Percentiles rank a stretch among this genome's conserved stretches.
phyloP scores from a whole-genome alignment of 73 alveolate species.

The Vitrella brassicaformis region DNA sequence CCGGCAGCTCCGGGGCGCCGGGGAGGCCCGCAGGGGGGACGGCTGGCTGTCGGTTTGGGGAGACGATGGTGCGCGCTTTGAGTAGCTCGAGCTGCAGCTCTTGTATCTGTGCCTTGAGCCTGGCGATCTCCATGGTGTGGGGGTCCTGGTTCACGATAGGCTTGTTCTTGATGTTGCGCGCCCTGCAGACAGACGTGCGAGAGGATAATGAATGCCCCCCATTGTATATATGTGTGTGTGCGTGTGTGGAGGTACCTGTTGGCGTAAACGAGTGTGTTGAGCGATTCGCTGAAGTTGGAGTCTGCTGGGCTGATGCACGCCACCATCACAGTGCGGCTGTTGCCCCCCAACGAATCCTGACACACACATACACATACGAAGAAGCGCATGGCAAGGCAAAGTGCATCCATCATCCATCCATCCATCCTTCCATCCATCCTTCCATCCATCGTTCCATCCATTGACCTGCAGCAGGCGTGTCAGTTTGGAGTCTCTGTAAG shows the following conservation, averaged over 20 bases:
- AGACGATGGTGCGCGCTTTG: too few species aligned
- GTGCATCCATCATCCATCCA: not conserved
- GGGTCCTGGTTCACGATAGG: slow-evolving; percentile 54
- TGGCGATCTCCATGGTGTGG: slow-evolving; percentile 22
- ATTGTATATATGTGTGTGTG: too few species aligned
- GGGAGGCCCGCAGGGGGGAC: too few species aligned
- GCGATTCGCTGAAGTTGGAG: slow-evolving; percentile 52
- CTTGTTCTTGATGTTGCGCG: slow-evolving; percentile 54
- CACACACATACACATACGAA: not conserved
- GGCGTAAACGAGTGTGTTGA: slow-evolving; percentile 58
- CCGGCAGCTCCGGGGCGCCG: too few species aligned
- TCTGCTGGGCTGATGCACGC: slow-evolving; percentile 74
- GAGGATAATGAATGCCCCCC: too few species aligned
- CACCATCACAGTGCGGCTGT: slow-evolving; percentile 63
- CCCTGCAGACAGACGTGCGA: too few species aligned
- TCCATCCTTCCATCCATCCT: not conserved
- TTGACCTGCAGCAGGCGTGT: slow-evolving; percentile 49
- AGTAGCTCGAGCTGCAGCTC: too few species aligned
- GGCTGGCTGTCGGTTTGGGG: too few species aligned
- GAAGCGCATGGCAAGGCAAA: not conserved
- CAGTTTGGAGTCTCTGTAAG: slow-evolving; percentile 51
- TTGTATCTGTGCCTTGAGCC: slow-evolving; percentile 4
- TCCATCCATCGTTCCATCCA: not conserved
- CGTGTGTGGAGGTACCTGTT: too few species aligned
- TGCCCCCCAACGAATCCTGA: slow-evolving; percentile 72